Base-by-base conservation (phyloP, 441 rosid genomes). In the Gossypium armourianum region DNA sequence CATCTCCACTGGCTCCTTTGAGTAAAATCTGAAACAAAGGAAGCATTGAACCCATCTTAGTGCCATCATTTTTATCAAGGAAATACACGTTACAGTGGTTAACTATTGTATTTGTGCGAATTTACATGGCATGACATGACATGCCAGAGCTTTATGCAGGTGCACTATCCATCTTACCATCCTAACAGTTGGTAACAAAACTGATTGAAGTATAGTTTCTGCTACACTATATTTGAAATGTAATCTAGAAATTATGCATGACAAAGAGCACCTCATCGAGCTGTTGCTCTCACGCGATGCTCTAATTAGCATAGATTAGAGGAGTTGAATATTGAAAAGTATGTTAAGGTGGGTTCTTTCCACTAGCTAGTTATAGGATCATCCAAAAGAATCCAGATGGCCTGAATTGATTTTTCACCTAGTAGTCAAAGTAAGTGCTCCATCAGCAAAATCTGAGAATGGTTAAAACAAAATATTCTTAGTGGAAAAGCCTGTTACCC, bases 1-100 rank as follows among this genome's bases (percentile, higher is more conserved):
- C 88, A 76, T 87, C 90, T 68, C 80, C 90, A 74, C 77, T 79
- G 54, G 91, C 90, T 60, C 92, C 94, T 76, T 81, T 87, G 70
- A 89, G 86, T 71, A 89, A 78, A 74, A 89, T 89, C 94, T 87
- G 86, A 69, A 80, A 75, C 57, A 71, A 74, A 70, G 20, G 19
- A 65, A 54, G 71, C 58, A 69, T 49, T 47, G 28, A 29, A 70
- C 43, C 55, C 10, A 16, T 10, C 28, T 70, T n/a, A 47, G 68
- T 2, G 49, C 9, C 24, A 23, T 7, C 12, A 58, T 2, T 8
- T 28, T 40, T 21, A 20, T 43, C 45, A 23, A 9, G 53, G 15
- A 36, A 70, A 69, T 21, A 56, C 13, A 59, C 24, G 53, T 50
- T 55, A 8, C 56, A 58, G 1, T 19, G 21, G 52, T 20, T 49